Conservation (phyloP, 140 eudicot genomes). For the Ambrosia hybrid region DNA sequence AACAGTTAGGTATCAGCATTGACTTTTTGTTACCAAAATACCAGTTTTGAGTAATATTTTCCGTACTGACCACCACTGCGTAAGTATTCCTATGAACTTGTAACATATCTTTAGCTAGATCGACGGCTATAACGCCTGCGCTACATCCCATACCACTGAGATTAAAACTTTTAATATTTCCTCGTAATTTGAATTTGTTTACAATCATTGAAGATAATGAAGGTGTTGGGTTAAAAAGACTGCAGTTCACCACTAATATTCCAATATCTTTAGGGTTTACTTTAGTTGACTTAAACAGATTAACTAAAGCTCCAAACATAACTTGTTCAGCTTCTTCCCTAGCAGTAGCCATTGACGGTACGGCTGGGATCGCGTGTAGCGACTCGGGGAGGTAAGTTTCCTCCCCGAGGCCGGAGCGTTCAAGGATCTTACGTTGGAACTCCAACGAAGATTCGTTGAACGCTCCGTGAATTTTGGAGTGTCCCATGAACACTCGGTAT, state of each 20-base stretch:
- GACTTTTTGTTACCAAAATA: slow-evolving; percentile 44
- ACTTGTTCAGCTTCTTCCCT: slow-evolving; percentile 42
- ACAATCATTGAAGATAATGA: slow-evolving; percentile 45
- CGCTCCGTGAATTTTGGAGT: slow-evolving; percentile 38
- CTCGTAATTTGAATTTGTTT: slow-evolving; percentile 34
- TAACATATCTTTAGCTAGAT: slow-evolving; percentile 47
- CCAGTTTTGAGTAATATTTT: slow-evolving; percentile 42
- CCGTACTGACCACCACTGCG: slow-evolving; percentile 45
- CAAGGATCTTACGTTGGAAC: slow-evolving; percentile 53
- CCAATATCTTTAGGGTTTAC: slow-evolving; percentile 39
- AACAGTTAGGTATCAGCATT: slow-evolving; percentile 46
- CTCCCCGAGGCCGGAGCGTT: slow-evolving; percentile 47
- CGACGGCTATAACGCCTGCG: slow-evolving; percentile 44
- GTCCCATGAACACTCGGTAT: slow-evolving; percentile 31
- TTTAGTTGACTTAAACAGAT: slow-evolving; percentile 31
- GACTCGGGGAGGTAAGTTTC: slow-evolving; percentile 35
- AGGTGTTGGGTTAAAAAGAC: slow-evolving; percentile 46
- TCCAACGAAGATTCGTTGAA: slow-evolving; percentile 56
- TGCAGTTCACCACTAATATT: slow-evolving; percentile 44
- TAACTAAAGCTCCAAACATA: slow-evolving; percentile 45
- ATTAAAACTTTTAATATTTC: slow-evolving; percentile 35
- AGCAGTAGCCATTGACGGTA: slow-evolving; percentile 34
- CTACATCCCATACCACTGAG: slow-evolving; percentile 50
- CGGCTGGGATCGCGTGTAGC: slow-evolving; percentile 24
- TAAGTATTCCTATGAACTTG: slow-evolving; percentile 41